These are phyloP conservation scores for Psilocybe cubensis DNA, from an alignment of 768 basidiomycete species.

Conservation along the genomic window DNA sequence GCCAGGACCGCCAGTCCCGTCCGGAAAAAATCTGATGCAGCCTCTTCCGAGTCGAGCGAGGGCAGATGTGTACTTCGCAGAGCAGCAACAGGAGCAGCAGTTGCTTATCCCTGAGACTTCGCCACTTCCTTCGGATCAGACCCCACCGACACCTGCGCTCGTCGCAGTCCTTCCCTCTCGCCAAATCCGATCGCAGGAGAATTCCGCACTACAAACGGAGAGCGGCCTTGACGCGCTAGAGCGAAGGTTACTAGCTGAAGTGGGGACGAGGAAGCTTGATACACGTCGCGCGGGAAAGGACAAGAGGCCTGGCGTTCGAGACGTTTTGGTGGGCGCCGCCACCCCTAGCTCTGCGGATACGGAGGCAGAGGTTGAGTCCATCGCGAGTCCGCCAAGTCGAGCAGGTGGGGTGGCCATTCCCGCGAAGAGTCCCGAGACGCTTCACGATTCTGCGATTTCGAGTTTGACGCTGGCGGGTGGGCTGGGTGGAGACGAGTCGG, in stretches of 20 bases:
- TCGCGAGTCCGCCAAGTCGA: slow-evolving; percentile 3
- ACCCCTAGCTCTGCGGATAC: too few relatives aligned
- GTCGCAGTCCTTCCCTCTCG: slow-evolving; percentile 37
- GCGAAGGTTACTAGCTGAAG: slow-evolving; percentile 65
- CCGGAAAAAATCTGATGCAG: slow-evolving; percentile 39
- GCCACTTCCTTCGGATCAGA: slow-evolving; percentile 33
- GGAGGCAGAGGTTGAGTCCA: not conserved
- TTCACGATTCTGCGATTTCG: slow-evolving; percentile 58
- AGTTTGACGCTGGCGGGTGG: slow-evolving; percentile 48
- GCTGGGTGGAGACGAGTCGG: slow-evolving; percentile 25
- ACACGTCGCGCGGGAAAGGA: slow-evolving; percentile 23
- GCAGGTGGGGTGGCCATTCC: slow-evolving; percentile 40
- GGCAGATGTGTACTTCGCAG: slow-evolving; percentile 20
- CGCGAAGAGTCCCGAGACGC: slow-evolving; percentile 34
- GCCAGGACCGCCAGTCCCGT: slow-evolving; percentile 59
- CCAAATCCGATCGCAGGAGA: slow-evolving; percentile 18
- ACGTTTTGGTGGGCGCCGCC: slow-evolving; percentile 30
- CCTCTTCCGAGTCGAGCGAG: slow-evolving; percentile 30
- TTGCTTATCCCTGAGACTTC: slow-evolving; percentile 16
- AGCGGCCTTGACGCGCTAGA: slow-evolving; percentile 78
- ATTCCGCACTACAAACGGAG: slow-evolving; percentile 31
- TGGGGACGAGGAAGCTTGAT: slow-evolving; percentile 65
- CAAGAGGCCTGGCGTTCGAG: slow-evolving; percentile 34
- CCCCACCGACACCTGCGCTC: slow-evolving; percentile 58
- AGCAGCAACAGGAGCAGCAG: slow-evolving; percentile 4